Evolutionary conservation across 345 rosid genomes (phyloP).

Genomic region (Citrus sp.): DNA sequence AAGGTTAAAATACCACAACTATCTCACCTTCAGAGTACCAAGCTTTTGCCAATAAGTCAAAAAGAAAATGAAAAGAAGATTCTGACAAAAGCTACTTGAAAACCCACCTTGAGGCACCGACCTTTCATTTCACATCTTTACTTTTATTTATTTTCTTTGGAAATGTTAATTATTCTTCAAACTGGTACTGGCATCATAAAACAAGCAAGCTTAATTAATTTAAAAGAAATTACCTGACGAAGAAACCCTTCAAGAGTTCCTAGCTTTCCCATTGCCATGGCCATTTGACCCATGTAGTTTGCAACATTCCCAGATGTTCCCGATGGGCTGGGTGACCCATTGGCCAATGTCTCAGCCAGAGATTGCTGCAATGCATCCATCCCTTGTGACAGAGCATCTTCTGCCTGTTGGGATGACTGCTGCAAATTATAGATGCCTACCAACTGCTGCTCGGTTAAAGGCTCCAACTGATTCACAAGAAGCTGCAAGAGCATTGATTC

Average conservation of each 20-base stretch:
- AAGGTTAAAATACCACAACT: neutral
- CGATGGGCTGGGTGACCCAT: slow-evolving; percentile 57
- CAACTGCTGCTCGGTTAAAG: slow-evolving; percentile 81
- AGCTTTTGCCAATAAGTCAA: neutral
- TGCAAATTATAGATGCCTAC: slow-evolving; percentile 65
- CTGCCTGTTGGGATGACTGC: slow-evolving; percentile 90
- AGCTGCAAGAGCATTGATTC: slow-evolving; percentile 46
- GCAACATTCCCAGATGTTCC: slow-evolving; percentile 80
- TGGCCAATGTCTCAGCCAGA: slow-evolving; percentile 78
- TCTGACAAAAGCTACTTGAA: neutral
- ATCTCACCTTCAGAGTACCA: neutral
- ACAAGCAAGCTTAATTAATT: neutral
- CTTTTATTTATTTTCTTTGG: neutral
- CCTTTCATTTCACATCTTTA: neutral
- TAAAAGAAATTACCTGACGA: slow-evolving; percentile 52
- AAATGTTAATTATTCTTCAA: neutral
- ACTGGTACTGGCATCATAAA: neutral
- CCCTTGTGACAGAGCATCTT: slow-evolving; percentile 92
- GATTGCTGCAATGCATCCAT: slow-evolving; percentile 93
- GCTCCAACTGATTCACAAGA: slow-evolving; percentile 82
- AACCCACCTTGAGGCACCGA: neutral
- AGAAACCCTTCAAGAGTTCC: slow-evolving; percentile 88
- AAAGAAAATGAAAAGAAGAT: neutral
- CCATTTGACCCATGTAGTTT: slow-evolving; percentile 99
- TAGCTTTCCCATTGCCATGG: slow-evolving; percentile 98